Base-by-base conservation (phyloP, 352 stramenopile genomes). In the Achlya hypogyna region DNA sequence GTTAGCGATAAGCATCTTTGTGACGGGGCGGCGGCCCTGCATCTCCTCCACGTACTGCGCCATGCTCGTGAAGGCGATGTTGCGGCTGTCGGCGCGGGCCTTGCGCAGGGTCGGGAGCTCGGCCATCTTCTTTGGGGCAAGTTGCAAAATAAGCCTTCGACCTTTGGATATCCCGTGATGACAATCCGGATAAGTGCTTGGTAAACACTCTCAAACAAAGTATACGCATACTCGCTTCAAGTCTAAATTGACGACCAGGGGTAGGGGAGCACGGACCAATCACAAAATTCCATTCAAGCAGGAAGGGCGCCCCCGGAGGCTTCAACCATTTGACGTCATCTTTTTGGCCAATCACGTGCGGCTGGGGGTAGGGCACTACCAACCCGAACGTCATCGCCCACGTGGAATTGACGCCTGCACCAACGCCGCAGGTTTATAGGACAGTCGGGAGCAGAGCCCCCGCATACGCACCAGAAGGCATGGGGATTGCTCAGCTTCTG, bases 1-100 rank as follows among this genome's bases (percentile, higher is more conserved):
- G 84, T 99, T 99, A 38, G 98, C 97, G 77, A 99, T 99, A 18
- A 99, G 81, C 43, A 99, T 87, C 72, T 96, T 98, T 71, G 86
- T 88, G 76, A 99, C 98, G 29, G 96, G 77, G 53, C 89, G 88
- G 62, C 75, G 75, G 65, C 96, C 96, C 49, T 95, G 83, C 53
- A 96, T 81, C 62, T 94, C 81, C 64, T 79, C 74, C 47, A 98
- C 91, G 71, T 98, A 99, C 49, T 96, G 81, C 18, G 92, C 78
- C 29, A 98, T 91, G 74, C 79, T 95, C 31, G 75, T 51, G 67
- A 98, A 98, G 31, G 43, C 72, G 27, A 51, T 56, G 22, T 54
- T 18, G 35, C 56, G 65, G 29, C 45, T 69, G 47, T 67, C 65
- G 56, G 60, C 60, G 60, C 60, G 60, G 42, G 60, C 60, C 32